Base-by-base conservation (phyloP, 1,139 yeast species). In the Pichia sp. region DNA sequence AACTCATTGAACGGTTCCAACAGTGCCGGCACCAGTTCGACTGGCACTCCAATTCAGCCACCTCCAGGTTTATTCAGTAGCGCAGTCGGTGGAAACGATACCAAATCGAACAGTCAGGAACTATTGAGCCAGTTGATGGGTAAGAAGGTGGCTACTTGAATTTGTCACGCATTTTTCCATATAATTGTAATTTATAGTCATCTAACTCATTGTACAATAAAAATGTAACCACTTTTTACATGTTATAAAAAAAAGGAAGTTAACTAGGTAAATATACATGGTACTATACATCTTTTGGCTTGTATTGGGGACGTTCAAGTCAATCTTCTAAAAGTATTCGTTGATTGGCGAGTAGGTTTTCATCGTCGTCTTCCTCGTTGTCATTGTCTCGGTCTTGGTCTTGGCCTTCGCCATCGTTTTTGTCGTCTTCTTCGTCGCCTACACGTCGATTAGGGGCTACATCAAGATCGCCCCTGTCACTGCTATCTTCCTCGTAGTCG, bases 51-150 rank as follows among this genome's bases (percentile, higher is more conserved):
- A 29, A 50, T 54, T n/a, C 55, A 49, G 17, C 52, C 67, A 61
- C 81, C 81, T 50, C 81, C 81, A 24, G 81, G 81, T 20, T 67
- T 77, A 53, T 74, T 74, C 58, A 61, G 46, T 58, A 62, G 53
- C 16, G 40, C 40, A 12, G 40, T 36, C 7, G 40, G 40, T 51
- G 54, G 36, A 60, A 56, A 38, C 41, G 62, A 54, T 51, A 55
- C 53, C 14, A 64, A 64, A 49, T 54, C 63, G 17, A 64, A 79
- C 61, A 84, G 89, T 53, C 81, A 87, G 31, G 91, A 85, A 66
- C 74, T 86, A 63, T 74, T 85, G 62, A 84, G 81, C 51, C 92
- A 85, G 66, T 74, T 85, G 64, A 82, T 85, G 80, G 88, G 89
- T 38, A 84, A 84, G 70, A 82, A 76, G 47, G 60, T 64, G 27